A percentile compares a stretch with the other conserved stretches of the same genome.
phyloP scores from a whole-genome alignment of 2,329 filamentous ascomycete genomes.

The Venturia carpophila region DNA sequence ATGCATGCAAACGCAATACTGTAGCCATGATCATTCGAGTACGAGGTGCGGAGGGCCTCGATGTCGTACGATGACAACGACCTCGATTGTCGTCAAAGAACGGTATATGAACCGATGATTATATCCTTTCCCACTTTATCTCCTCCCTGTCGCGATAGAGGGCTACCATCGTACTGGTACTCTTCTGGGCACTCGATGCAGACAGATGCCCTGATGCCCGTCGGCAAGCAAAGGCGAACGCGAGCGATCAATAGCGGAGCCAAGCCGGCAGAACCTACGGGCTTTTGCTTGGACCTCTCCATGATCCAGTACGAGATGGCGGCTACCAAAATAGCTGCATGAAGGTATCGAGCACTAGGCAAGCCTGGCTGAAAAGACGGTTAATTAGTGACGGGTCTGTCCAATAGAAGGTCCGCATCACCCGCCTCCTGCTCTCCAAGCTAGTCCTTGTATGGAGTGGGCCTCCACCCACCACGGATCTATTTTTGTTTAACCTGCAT shows the following conservation, averaged over 20 bases:
- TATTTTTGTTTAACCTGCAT: constrained; percentile 14
- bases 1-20: constrained; percentile 13
- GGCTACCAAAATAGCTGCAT: constrained; percentile 17
- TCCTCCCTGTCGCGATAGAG: neutral
- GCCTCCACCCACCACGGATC: neutral
- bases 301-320: constrained; percentile 5
- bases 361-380: neutral
- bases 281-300: neutral
- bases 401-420: neutral
- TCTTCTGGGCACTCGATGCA: neutral
- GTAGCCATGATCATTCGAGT: neutral
- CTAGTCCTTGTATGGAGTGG: neutral
- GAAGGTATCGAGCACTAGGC: neutral
- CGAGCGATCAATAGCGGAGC: constrained; percentile 13
- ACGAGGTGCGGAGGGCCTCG: neutral
- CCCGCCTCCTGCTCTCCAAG: neutral
- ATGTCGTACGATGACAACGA: neutral
- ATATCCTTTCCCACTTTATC: neutral
- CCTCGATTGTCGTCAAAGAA: neutral
- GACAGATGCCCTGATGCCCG: neutral
- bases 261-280: constrained; percentile 7
- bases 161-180: neutral
- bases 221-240: neutral
- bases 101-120: neutral
- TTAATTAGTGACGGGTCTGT: neutral